Evolutionary conservation across 331 rosid genomes (phyloP).

Genomic region (Malus hybrid): DNA sequence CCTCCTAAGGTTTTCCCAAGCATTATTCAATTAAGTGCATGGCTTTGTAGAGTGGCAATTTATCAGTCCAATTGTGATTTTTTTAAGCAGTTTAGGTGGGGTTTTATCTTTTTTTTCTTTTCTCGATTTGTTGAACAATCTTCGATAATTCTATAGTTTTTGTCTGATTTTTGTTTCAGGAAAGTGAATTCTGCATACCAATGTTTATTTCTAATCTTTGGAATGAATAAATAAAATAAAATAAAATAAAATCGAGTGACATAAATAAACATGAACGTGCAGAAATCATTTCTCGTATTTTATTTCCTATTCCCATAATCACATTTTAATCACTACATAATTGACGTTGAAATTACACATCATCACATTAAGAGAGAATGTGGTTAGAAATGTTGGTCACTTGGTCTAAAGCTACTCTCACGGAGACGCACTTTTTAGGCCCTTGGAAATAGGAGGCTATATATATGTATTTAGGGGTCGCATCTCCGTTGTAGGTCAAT

Average conservation of each 20-base stretch:
- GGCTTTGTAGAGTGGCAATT: slow-evolving; percentile 21
- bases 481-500: not conserved
- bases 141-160: slow-evolving; percentile 32
- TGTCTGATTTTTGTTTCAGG: not conserved
- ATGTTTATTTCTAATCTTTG: no score
- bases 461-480: not conserved
- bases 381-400: not conserved
- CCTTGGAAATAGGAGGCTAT: not conserved
- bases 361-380: not conserved
- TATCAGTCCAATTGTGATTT: slow-evolving; percentile 36
- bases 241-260: not conserved
- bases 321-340: not conserved
- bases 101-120: slow-evolving; percentile 6
- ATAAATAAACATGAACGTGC: no score
- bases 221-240: not conserved
- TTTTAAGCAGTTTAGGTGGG: slow-evolving; percentile 23
- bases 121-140: slow-evolving; percentile 40
- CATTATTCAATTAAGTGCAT: slow-evolving; percentile 19
- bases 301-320: not conserved
- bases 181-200: not conserved
- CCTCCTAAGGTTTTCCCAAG: slow-evolving; percentile 31
- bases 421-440: not conserved
- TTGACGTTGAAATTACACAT: not conserved
- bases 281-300: not conserved
- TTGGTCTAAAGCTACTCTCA: not conserved